Evolutionary conservation across 768 basidiomycete species (phyloP).

Genomic region (Mycena chlorophos): DNA sequence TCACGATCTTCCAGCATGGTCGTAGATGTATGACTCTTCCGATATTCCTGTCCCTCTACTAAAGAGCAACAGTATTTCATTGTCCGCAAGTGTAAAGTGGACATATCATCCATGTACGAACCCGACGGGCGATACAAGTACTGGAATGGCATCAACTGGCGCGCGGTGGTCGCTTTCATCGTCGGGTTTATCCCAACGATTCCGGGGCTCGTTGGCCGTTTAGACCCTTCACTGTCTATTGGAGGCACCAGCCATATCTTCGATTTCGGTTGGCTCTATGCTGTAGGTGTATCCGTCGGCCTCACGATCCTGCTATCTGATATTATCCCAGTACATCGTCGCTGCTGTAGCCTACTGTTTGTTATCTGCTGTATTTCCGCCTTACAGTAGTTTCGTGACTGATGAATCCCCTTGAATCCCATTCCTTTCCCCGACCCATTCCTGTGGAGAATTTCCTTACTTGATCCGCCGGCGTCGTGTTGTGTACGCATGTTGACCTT

Average conservation of each 20-base stretch:
- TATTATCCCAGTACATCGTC: background rate
- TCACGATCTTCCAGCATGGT: slow-evolving; percentile 37
- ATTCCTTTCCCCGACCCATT: too few relatives aligned
- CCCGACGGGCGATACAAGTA: slow-evolving; percentile 79
- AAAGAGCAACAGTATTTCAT: slow-evolving; percentile 66
- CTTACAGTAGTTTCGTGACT: too few relatives aligned
- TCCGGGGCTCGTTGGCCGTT: background rate
- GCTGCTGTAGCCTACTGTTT: background rate
- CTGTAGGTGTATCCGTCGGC: background rate
- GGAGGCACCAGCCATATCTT: background rate
- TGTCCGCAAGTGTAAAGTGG: slow-evolving; percentile 66
- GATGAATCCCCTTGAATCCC: too few relatives aligned
- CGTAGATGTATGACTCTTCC: slow-evolving; percentile 39
- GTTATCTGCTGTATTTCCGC: background rate
- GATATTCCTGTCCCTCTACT: background rate
- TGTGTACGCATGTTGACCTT: background rate
- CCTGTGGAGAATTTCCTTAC: too few relatives aligned
- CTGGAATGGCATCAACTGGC: slow-evolving; percentile 52
- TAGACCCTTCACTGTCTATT: background rate
- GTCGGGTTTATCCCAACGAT: background rate
- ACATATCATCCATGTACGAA: slow-evolving; percentile 83
- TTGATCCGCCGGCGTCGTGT: too few relatives aligned
- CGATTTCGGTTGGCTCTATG: background rate
- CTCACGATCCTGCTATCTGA: background rate
- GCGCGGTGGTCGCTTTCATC: background rate